Percentiles rank a stretch among this genome's conserved stretches.
phyloP scores from a whole-genome alignment of 345 rosid genomes.

The Moringa oleifera region DNA sequence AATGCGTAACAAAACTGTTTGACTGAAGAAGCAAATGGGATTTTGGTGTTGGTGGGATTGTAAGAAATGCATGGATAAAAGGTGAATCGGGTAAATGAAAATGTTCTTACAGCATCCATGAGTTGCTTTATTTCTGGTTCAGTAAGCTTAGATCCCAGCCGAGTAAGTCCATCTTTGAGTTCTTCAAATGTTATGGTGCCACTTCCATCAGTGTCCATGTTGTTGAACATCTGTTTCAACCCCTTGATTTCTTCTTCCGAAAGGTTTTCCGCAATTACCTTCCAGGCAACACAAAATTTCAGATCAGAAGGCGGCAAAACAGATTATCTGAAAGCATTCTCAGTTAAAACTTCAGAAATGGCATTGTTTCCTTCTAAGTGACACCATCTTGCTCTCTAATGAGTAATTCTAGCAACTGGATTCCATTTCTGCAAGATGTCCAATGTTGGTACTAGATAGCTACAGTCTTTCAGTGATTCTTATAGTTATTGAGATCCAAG shows the following conservation, averaged over 20 bases:
- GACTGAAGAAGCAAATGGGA: not conserved
- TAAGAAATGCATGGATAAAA: not conserved
- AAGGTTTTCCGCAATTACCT: constrained; percentile 84
- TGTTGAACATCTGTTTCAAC: constrained; percentile 67
- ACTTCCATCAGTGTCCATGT: constrained; percentile 86
- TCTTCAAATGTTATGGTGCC: constrained; percentile 84
- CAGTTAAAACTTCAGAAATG: too few species aligned
- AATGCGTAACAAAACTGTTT: too few species aligned
- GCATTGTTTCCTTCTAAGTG: too few species aligned
- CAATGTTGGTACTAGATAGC: too few species aligned
- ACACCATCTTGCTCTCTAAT: too few species aligned
- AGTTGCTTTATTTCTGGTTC: constrained; percentile 78
- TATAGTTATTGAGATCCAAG: not conserved
- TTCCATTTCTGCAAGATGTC: too few species aligned
- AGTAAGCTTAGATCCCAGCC: constrained; percentile 73
- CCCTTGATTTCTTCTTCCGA: constrained; percentile 88
- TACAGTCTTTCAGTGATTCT: too few species aligned
- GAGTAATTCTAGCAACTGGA: too few species aligned
- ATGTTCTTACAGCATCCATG: constrained; percentile 85
- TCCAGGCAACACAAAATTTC: constrained; percentile 9
- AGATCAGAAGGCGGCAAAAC: not conserved
- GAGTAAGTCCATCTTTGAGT: constrained; percentile 57
- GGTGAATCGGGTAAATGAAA: not conserved
- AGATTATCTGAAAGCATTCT: not conserved
- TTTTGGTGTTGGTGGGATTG: not conserved